Evolutionary conservation across 768 basidiomycete genomes (phyloP).

Genomic region (Mycena chlorophos): DNA sequence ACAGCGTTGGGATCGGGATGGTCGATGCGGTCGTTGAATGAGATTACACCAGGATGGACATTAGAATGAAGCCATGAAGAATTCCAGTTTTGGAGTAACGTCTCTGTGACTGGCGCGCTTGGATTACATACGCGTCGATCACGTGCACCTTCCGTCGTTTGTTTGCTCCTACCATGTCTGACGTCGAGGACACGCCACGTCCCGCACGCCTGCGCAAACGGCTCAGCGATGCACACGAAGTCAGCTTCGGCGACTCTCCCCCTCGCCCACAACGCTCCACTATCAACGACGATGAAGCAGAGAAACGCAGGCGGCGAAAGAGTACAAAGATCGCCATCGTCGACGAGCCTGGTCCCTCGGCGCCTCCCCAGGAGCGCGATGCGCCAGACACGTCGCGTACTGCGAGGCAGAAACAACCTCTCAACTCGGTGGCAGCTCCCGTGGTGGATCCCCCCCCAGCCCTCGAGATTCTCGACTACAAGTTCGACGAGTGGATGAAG

Average conservation of each 20-base stretch:
- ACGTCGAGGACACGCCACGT: slow-evolving; percentile 43
- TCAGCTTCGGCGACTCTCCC: slow-evolving; percentile 40
- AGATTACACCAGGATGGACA: slow-evolving; percentile 64
- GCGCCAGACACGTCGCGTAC: slow-evolving; percentile 44
- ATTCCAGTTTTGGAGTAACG: too few relatives aligned
- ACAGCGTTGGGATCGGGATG: slow-evolving; percentile 70
- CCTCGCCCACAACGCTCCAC: slow-evolving; percentile 46
- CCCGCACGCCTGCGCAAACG: slow-evolving; percentile 49
- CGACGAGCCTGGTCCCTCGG: slow-evolving; percentile 66
- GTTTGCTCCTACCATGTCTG: slow-evolving; percentile 21
- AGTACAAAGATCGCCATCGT: slow-evolving; percentile 63
- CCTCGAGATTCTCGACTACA: slow-evolving; percentile 84
- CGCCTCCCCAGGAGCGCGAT: slow-evolving; percentile 36
- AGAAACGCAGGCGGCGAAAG: slow-evolving; percentile 80
- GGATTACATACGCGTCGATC: too few relatives aligned
- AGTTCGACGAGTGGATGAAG: slow-evolving; percentile 99
- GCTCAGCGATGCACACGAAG: slow-evolving; percentile 58
- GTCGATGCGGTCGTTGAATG: slow-evolving; percentile 68
- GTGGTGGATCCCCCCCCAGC: slow-evolving; percentile 59
- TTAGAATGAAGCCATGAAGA: slow-evolving; percentile 38
- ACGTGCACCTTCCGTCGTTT: too few relatives aligned
- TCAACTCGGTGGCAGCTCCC: slow-evolving; percentile 61
- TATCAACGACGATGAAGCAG: slow-evolving; percentile 83
- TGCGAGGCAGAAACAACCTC: slow-evolving; percentile 60
- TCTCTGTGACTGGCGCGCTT: too few relatives aligned